A percentile compares a stretch with the other conserved stretches of the same genome.
Evolutionary conservation across 371 early-diverging fungal species (phyloP).

Genomic region (Globomyces sp.): DNA sequence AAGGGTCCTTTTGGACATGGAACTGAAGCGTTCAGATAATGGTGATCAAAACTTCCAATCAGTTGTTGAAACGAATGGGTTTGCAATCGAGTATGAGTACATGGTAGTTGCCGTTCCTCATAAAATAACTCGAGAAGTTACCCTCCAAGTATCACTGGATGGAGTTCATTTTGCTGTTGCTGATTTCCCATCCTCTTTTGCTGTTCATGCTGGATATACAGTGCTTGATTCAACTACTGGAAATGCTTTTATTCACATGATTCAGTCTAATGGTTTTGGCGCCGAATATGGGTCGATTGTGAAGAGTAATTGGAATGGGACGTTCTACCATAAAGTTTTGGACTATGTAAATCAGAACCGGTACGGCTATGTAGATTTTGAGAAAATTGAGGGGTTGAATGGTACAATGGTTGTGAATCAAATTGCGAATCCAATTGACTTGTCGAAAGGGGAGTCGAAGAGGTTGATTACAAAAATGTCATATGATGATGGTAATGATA

Average conservation of each 20-base stretch:
- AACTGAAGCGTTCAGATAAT: constrained; percentile 15
- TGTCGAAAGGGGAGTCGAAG: constrained; percentile 30
- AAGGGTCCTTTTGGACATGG: constrained; percentile 17
- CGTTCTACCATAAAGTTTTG: constrained; percentile 67
- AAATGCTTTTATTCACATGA: constrained; percentile 75
- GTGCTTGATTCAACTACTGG: constrained; percentile 77
- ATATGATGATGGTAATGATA: constrained; percentile 45
- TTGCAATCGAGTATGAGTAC: constrained; percentile 74
- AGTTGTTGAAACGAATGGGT: constrained; percentile 65
- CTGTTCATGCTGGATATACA: constrained; percentile 67
- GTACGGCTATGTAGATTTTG: constrained; percentile 49
- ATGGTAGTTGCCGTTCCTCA: constrained; percentile 72
- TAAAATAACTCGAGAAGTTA: constrained; percentile 51
- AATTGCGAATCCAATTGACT: constrained; percentile 38
- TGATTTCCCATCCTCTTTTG: constrained; percentile 72
- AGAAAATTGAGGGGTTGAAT: constrained; percentile 45
- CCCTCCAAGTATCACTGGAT: constrained; percentile 69
- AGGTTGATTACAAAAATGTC: constrained; percentile 41
- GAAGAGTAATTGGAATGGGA: constrained; percentile 84
- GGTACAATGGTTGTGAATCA: constrained; percentile 48
- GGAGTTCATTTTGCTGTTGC: constrained; percentile 69
- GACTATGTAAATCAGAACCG: constrained; percentile 70
- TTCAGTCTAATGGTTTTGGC: constrained; percentile 61
- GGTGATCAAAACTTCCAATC: constrained; percentile 33
- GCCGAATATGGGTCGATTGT: constrained; percentile 78